phyloP scores from a whole-genome alignment of 1,284 basidiomycete species.

The Cryptococcus sp. region DNA sequence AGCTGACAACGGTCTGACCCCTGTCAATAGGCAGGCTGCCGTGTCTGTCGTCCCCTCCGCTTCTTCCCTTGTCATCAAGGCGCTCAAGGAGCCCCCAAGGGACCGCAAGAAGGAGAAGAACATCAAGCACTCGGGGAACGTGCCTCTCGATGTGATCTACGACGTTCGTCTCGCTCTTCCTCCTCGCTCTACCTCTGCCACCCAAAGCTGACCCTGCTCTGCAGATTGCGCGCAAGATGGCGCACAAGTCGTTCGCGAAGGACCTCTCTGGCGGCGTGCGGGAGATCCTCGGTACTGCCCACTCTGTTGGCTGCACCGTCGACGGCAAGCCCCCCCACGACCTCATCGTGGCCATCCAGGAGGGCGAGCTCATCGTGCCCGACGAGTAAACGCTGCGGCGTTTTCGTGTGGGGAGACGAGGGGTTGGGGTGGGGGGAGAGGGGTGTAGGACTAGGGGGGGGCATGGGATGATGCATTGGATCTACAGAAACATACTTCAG shows the following conservation, averaged over 20 bases:
- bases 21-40: conserved; percentile 65
- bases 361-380: conserved; percentile 90
- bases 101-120: conserved; percentile 99
- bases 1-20: background rate
- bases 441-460: background rate
- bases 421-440: background rate
- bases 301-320: conserved; percentile 91
- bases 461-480: background rate
- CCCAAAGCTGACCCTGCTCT: background rate
- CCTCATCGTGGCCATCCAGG: conserved; percentile 92
- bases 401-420: background rate
- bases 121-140: conserved; percentile 96
- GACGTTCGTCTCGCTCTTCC: conserved; percentile 55
- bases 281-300: conserved; percentile 91
- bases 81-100: conserved; percentile 97
- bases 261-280: conserved; percentile 84
- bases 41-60: conserved; percentile 97
- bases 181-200: background rate
- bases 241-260: conserved; percentile 91
- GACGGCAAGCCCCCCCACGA: conserved; percentile 93
- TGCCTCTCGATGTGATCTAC: conserved; percentile 90
- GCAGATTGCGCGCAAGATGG: conserved; percentile 75
- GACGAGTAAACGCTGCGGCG: conserved; percentile 67
- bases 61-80: conserved; percentile 95
- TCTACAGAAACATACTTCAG: too few species aligned